A percentile compares a stretch with the other conserved stretches of the same genome.
Conservation (phyloP, 257 asterid genomes). For the Nicotiana undulata region DNA sequence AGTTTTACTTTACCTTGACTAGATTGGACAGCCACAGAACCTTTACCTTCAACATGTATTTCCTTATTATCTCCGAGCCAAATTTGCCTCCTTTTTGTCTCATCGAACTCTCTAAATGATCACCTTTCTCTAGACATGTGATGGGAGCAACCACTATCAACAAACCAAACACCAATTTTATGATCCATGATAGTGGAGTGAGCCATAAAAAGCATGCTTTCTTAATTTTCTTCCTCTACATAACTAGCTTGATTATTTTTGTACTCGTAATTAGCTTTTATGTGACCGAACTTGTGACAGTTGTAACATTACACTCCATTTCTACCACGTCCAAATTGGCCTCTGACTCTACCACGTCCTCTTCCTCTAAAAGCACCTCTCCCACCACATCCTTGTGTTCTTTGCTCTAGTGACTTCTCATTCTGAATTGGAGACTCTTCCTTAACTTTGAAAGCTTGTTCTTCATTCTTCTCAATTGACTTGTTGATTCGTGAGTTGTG, state of each 20-base stretch:
- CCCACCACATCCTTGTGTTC: background rate
- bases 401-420: background rate
- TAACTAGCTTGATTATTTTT: background rate
- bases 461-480: too few species aligned
- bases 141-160: background rate
- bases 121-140: background rate
- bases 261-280: background rate
- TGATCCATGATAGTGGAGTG: too few species aligned
- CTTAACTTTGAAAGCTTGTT: too few species aligned
- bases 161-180: background rate
- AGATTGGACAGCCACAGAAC: background rate
- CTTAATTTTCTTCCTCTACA: background rate
- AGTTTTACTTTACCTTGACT: background rate
- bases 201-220: too few species aligned
- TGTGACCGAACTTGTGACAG: background rate
- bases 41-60: conserved; percentile 2
- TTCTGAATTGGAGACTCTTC: too few species aligned
- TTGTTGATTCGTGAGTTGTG: too few species aligned
- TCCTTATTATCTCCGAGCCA: background rate
- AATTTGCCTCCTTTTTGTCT: background rate
- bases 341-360: background rate
- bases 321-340: background rate
- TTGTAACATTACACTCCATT: background rate
- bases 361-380: background rate
- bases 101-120: background rate